Conservation (phyloP, 2,329 filamentous ascomycete species). For the Colletotrichum tropicale region DNA sequence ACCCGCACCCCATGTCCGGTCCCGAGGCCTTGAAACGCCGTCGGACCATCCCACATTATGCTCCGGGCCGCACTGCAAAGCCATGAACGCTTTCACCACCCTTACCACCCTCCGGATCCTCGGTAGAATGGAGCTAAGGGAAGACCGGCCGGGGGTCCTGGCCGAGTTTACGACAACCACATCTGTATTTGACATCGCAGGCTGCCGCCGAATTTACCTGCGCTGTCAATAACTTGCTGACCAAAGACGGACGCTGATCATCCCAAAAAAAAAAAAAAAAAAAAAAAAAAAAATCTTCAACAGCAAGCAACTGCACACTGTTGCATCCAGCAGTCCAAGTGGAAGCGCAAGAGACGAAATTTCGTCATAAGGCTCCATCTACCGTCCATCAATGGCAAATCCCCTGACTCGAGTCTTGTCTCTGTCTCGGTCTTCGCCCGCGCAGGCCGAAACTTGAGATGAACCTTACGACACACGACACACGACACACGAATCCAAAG, state of each 20-base stretch:
- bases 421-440: not conserved
- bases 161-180: not conserved
- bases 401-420: not conserved
- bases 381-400: not conserved
- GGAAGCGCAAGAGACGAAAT: not conserved
- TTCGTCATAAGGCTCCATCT: not conserved
- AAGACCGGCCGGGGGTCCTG: slow-evolving; percentile 2
- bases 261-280: not conserved
- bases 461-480: slow-evolving; percentile 4
- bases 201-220: not conserved
- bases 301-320: not conserved
- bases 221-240: not conserved
- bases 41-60: slow-evolving; percentile 7
- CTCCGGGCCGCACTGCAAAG: slow-evolving; percentile 2
- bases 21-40: slow-evolving; percentile 7
- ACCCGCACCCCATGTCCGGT: not conserved
- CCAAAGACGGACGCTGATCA: not conserved
- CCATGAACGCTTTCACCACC: not conserved
- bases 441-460: not conserved
- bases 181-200: not conserved
- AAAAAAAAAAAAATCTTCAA: not conserved
- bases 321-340: not conserved
- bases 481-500: not conserved
- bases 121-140: not conserved
- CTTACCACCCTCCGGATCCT: not conserved